These are phyloP conservation scores for Bipolaris zeicola DNA, from an alignment of 2,329 filamentous ascomycete species.

Conservation along the genomic window DNA sequence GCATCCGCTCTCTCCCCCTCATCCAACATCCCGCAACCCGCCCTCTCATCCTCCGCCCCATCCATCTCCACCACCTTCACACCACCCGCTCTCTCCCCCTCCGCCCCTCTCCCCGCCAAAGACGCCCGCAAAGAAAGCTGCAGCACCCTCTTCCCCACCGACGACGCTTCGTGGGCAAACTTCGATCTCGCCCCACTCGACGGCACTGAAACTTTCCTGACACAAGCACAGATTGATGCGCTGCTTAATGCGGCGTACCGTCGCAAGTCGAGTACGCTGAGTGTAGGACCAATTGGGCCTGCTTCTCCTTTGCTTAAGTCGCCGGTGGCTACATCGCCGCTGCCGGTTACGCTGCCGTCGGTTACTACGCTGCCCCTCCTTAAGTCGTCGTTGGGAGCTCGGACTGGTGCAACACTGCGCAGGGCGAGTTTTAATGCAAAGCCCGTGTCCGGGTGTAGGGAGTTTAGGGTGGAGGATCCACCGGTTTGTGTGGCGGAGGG, in stretches of 20 bases:
- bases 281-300: conserved; percentile 1
- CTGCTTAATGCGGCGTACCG: conserved; percentile 1
- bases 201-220: background rate
- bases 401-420: background rate
- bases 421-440: conserved; percentile 23
- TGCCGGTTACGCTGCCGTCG: no score
- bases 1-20: background rate
- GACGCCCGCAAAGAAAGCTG: conserved; percentile 8
- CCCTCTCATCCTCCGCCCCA: no score
- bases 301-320: no score
- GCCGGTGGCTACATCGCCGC: no score
- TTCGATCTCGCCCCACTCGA: background rate
- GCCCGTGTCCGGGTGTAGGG: conserved; percentile 22
- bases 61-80: no score
- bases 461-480: conserved; percentile 21
- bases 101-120: no score
- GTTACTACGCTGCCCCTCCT: no score
- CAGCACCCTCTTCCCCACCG: conserved; percentile 1
- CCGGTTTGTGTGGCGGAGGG: conserved; percentile 11
- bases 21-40: no score
- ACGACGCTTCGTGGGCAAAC: background rate
- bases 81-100: no score
- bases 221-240: conserved; percentile 1
- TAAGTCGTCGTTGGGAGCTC: no score
- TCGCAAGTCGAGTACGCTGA: conserved; percentile 16